Base-by-base conservation (phyloP, 1,284 basidiomycete species). In the Serendipita sp. region DNA sequence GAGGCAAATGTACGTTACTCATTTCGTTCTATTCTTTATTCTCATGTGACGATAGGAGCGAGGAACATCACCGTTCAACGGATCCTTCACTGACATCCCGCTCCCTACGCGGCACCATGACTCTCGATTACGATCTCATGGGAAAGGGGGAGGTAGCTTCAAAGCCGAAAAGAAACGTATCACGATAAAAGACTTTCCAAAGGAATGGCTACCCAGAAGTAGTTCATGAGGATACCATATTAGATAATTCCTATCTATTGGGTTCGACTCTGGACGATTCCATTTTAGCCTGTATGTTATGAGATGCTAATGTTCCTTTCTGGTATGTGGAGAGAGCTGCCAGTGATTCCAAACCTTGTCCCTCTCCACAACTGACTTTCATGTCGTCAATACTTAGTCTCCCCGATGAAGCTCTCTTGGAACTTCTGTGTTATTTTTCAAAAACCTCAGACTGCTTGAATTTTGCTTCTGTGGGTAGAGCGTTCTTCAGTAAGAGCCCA, bases 31-130 rank as follows among this genome's bases (percentile, higher is more conserved):
- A 17, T 22, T 15, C 15, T 17, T 13, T 32, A 66, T 53, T 5
- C n/a, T 61, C 8, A 34, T 60, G 10, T 62, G 15, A 2, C 38
- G 26, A 41, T 49, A 32, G 30, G 60, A 17, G 17, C 49, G 17
- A 17, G 47, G 32, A 12, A 22, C 2, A 22, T 47, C 17, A 32
- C 22, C 62, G n/a, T 49, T 15, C 10, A 62, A 49, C 29, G 38
- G 60, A 47, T 62, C 60, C 3, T 82, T 88, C 66, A 73, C 75
- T 34, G 79, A 85, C 62, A 74, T 91, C 26, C 89, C 91, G 0
- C 68, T 88, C n/a, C 91, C 93, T 70, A 74, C 79, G 49, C 81
- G 91, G 61, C 89, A 93, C 75, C 72, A 92, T 15, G 79, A 84
- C 67, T 79, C 87, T 1, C 85, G 82, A 71, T 76, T 77, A 47